These are phyloP conservation scores for Mortierella sp. DNA, from an alignment of 371 early-diverging fungal species.

Conservation along the genomic window DNA sequence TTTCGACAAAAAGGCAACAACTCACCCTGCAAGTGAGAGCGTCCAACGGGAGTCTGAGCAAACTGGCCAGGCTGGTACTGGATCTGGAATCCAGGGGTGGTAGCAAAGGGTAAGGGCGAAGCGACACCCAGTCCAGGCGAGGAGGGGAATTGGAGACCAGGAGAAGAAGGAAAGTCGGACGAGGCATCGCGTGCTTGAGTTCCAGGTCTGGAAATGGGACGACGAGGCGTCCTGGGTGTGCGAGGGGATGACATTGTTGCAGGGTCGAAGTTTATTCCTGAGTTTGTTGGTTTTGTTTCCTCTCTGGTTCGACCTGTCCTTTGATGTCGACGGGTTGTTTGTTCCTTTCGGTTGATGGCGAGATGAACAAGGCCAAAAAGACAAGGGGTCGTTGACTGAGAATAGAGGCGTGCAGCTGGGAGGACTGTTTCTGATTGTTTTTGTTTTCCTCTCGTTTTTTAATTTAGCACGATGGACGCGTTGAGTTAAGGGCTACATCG, in stretches of 20 bases:
- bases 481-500: neutral
- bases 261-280: conserved; percentile 8
- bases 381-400: neutral
- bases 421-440: conserved; percentile 10
- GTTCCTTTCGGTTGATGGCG: conserved; percentile 6
- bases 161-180: conserved; percentile 53
- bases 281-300: neutral
- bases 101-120: conserved; percentile 47
- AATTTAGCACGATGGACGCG: neutral
- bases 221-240: conserved; percentile 45
- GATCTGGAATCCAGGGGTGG: conserved; percentile 42
- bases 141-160: conserved; percentile 48
- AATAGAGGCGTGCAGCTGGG: neutral
- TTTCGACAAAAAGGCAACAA: neutral
- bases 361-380: conserved; percentile 8
- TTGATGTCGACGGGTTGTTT: neutral
- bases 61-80: conserved; percentile 43
- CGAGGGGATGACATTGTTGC: conserved; percentile 28
- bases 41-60: conserved; percentile 26
- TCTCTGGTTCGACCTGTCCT: conserved; percentile 2
- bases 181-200: conserved; percentile 30
- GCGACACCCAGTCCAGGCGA: conserved; percentile 36
- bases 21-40: conserved; percentile 24
- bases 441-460: neutral
- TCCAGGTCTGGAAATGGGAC: conserved; percentile 14